Evolutionary conservation across 257 asterid genomes (phyloP), one percentile per base, ranked within the genome.

Genomic region (Jacaranda copaia): DNA sequence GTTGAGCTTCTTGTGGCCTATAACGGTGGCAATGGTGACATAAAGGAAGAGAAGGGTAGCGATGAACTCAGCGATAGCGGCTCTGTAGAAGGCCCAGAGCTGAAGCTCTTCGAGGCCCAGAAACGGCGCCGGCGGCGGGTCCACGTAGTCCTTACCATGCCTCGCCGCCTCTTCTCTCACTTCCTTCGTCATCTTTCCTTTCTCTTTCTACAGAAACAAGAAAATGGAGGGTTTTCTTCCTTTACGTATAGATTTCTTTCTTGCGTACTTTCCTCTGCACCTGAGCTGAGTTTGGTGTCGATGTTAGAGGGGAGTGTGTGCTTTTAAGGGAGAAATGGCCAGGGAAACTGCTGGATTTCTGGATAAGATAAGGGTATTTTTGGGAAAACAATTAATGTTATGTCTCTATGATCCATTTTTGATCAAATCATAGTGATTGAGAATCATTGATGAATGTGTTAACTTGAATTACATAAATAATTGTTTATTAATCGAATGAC

Each of bases 31-130:
- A 51, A 93, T 87, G 59, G 88, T 83, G 77, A 93, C 89, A 82
- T 93, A 93, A 68, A 93, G 97, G 91, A 93, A 93, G 73, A 93
- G 96, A 10, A 93, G 89, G 6, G 98, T 93, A 68, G 98, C 98
- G 61, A 93, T 70, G 89, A 93, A 93, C 92, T 93, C 98, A 8
- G 98, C 98, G 39, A 93, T 93, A 40, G 90, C 59, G 10, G 98
- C 98, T 70, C 98, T 73, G 92, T 92, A 86, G 72, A 93, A 93
- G 68, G 97, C 87, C 98, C 98, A 93, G 14, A 79, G 89, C 80
- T 77, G 83, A 36, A 93, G 88, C 78, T 93, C 98, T 3, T 70
- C 89, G 14, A 83, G 25, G 83, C 86, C 97, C 1, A 92, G 39
- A 2, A 93, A 83, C 0, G 98, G 96, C 5, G 96, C 94, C 36